Conservation (phyloP, 176 grass and related monocot species). For the Oryza brachyantha region DNA sequence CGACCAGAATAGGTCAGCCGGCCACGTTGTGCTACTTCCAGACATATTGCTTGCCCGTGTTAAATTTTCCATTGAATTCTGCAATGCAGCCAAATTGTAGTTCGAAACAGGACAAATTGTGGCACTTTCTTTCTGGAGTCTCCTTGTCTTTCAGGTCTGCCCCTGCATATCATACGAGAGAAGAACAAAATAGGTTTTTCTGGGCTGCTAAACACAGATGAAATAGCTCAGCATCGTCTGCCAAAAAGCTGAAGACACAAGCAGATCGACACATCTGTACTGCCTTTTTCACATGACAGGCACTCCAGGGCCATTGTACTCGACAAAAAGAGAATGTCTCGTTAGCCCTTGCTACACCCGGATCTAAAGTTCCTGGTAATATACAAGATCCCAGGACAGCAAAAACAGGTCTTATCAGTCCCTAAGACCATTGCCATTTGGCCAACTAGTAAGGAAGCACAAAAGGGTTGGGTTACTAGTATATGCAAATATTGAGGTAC, state of each 20-base stretch:
- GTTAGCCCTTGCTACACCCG: neutral
- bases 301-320: neutral
- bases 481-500: neutral
- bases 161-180: neutral
- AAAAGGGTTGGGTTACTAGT: neutral
- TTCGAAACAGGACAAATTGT: neutral
- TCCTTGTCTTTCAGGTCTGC: neutral
- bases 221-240: neutral
- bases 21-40: neutral
- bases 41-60: neutral
- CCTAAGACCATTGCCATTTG: neutral
- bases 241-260: neutral
- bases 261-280: neutral
- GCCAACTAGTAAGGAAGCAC: neutral
- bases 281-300: neutral
- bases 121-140: neutral
- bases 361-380: neutral
- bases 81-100: neutral
- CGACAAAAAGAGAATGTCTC: neutral
- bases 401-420: neutral
- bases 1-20: neutral
- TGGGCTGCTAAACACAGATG: neutral
- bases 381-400: slow-evolving; percentile 4
- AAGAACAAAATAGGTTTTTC: neutral
- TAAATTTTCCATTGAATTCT: neutral